Base-by-base conservation (phyloP, 2,329 filamentous ascomycete species). In the Beauveria scarabaeidicola region DNA sequence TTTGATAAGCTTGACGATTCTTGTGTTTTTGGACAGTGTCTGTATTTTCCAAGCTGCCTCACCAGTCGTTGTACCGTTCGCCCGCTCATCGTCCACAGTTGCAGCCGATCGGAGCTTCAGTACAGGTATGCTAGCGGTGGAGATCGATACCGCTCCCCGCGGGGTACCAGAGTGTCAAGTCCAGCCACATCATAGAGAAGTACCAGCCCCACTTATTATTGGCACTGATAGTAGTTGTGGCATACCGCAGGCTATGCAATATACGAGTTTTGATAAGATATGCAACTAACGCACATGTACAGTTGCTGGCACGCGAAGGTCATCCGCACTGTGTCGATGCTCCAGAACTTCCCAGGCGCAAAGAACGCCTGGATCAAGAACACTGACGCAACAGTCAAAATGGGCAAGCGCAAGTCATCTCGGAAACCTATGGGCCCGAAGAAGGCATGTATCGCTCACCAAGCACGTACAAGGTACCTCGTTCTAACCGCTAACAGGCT, bases 371-470 rank as follows among this genome's bases (percentile, higher is more conserved):
- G 19, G 5, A 17, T 47, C 15, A 19, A 51, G 17, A 47, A 27
- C 11, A 21, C 36, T 17, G 19, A 3, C 15, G 23, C 11, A 11
- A 29, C 55, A 41, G 15, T 57, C 51, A 70, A 53, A 51, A 81
- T 91, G 93, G 93, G 93, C 63, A 97, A 97, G 81, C 90, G 93
- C 73, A 97, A 96, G 82, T 89, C 89, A 27, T 88, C 91, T 58
- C 83, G 85, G 70, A 91, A 91, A 78, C 90, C 90, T 17, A 82
- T 86, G 72, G 90, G 87, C 63, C 87, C 89, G 27, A 94, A 90
- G 76, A 96, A 87, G 86, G 72, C 64, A 52, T 21, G 52, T 59
- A 59, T 36, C 5, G 5, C 21, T 15, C 10, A n/a, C n/a, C 50
- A 56, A 21, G 48, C 48, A 19, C 25, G 32, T 29, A 10, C 38